Evolutionary conservation across 805 yeast species (phyloP).

Genomic region (Barnettozyma sucrosica): DNA sequence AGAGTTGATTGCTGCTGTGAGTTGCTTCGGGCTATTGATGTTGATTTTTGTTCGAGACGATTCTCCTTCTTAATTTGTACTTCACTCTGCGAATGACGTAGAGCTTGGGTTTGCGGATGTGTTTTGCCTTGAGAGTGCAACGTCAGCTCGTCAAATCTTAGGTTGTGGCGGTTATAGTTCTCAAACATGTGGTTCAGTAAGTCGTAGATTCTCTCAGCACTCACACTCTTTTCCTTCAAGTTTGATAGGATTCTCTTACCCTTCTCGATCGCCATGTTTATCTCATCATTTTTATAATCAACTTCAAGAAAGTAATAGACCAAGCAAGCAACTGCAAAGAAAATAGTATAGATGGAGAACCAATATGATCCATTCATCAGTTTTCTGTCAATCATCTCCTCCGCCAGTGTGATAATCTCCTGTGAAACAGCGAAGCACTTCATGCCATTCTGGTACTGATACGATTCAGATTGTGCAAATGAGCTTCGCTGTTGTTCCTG

Average conservation of each 20-base stretch:
- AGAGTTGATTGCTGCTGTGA: not conserved
- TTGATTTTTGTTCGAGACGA: not conserved
- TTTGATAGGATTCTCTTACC: constrained; percentile 69
- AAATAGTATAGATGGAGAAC: constrained; percentile 92
- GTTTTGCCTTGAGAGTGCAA: constrained; percentile 1
- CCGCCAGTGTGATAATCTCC: constrained; percentile 71
- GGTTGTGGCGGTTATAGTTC: constrained; percentile 67
- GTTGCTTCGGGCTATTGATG: not conserved
- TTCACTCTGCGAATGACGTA: constrained; percentile 23
- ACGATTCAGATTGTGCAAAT: constrained; percentile 13
- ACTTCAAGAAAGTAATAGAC: constrained; percentile 55
- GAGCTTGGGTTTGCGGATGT: constrained; percentile 26
- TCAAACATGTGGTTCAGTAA: constrained; percentile 73
- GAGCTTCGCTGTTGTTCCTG: not conserved
- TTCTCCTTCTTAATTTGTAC: constrained; percentile 28
- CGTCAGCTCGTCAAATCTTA: constrained; percentile 32
- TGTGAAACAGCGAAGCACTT: constrained; percentile 84
- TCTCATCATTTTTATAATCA: constrained; percentile 42
- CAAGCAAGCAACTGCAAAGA: constrained; percentile 84
- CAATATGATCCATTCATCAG: constrained; percentile 83
- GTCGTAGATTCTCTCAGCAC: constrained; percentile 76
- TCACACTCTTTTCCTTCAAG: constrained; percentile 66
- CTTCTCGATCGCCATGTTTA: constrained; percentile 66
- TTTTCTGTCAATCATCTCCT: constrained; percentile 68
- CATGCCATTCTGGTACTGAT: constrained; percentile 66